Conservation (phyloP, 2,329 filamentous ascomycete genomes). For the Aspergillus arachidicola region DNA sequence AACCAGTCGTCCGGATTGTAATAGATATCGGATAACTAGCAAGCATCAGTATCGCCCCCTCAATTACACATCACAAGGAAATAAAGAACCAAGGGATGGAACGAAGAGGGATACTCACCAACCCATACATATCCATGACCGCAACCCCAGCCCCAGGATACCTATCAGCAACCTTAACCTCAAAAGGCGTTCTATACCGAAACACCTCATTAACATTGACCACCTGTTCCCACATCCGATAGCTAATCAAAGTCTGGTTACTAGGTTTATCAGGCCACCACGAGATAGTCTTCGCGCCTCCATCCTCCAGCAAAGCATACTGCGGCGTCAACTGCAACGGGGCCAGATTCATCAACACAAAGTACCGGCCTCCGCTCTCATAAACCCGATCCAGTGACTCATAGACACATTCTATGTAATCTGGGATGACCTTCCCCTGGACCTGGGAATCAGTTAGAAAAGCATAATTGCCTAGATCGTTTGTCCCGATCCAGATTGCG, state of each 20-base stretch:
- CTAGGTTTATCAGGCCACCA: conserved; percentile 52
- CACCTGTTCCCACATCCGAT: conserved; percentile 56
- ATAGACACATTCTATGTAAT: conserved; percentile 72
- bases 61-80: not conserved
- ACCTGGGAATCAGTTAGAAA: conserved; percentile 69
- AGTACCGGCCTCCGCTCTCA: conserved; percentile 66
- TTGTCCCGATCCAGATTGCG: conserved; percentile 78
- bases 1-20: conserved; percentile 63
- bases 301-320: conserved; percentile 58
- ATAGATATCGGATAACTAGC: conserved; percentile 60
- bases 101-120: conserved; percentile 43
- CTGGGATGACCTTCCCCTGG: conserved; percentile 60
- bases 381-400: conserved; percentile 65
- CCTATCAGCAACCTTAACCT: conserved; percentile 43
- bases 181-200: conserved; percentile 54
- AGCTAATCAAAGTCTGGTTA: conserved; percentile 55
- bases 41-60: not conserved
- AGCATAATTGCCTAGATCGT: conserved; percentile 69
- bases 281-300: conserved; percentile 46
- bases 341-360: conserved; percentile 70
- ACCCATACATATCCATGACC: conserved; percentile 66
- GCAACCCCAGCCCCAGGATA: conserved; percentile 63
- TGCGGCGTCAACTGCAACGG: conserved; percentile 69
- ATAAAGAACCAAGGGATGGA: not conserved
- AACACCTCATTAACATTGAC: conserved; percentile 55